A percentile compares a stretch with the other conserved stretches of the same genome.
These are phyloP conservation scores for barrel medic (Medicago truncatula) DNA, from an alignment of 306 rosid genomes.

Conservation along the genomic window DNA sequence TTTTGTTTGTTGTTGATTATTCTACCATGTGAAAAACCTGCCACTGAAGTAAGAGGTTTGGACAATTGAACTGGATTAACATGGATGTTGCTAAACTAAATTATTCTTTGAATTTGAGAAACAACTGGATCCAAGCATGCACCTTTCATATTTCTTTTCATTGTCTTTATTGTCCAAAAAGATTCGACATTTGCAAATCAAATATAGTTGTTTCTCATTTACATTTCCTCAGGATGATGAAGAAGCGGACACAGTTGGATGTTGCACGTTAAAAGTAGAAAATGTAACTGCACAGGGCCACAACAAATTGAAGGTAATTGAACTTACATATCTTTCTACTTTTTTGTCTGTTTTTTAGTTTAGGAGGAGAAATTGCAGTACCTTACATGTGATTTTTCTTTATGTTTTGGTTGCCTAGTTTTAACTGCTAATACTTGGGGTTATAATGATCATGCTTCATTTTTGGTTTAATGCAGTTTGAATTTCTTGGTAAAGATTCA, in stretches of 20 bases:
- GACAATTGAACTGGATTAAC: constrained; percentile 3
- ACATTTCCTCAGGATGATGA: constrained; percentile 78
- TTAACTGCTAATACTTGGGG: constrained; percentile 24
- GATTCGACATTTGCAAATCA: neutral
- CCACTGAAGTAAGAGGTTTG: constrained; percentile 14
- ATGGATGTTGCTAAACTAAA: constrained; percentile 13
- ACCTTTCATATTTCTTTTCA: neutral
- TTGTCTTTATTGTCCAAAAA: constrained; percentile 19
- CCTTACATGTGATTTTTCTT: constrained; percentile 18
- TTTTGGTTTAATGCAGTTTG: constrained; percentile 68
- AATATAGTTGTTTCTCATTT: constrained; percentile 34
- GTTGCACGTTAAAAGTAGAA: constrained; percentile 96
- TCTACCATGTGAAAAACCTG: neutral
- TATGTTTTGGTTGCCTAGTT: constrained; percentile 17
- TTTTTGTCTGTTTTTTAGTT: too few species aligned
- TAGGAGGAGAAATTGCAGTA: neutral
- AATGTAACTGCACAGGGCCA: constrained; percentile 77
- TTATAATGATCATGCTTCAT: constrained; percentile 36
- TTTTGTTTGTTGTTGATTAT: neutral
- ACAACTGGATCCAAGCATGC: neutral
- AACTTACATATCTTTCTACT: neutral
- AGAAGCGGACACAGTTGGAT: constrained; percentile 99
- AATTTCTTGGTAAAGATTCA: constrained; percentile 99
- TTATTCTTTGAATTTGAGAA: constrained; percentile 3
- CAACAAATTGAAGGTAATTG: constrained; percentile 73